Evolutionary conservation across 257 asterid genomes (phyloP), one percentile per base, ranked within the genome.

Genomic region (Nemophila menziesii): DNA sequence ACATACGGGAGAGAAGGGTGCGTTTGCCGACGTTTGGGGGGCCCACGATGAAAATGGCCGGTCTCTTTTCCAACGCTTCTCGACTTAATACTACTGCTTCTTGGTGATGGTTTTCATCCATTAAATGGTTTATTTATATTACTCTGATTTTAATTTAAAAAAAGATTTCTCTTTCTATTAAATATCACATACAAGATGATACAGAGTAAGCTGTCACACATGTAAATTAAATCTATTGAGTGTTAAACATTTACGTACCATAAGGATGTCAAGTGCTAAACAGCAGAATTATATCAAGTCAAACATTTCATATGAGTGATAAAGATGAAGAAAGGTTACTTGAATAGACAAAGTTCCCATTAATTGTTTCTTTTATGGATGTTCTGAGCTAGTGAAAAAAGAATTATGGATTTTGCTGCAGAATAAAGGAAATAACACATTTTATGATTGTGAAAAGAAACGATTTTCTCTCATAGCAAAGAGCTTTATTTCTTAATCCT

Each of bases 11-110:
- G 51, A 89, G 63, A 40, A 89, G 75, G 45, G 93, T 70, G 24
- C 95, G 79, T 76, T 89, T 89, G 8, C 97, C 97, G 20, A 89
- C 94, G 40, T 66, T 72, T 14, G 86, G 85, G 48, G 97, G 59
- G 56, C 95, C 95, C 52, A 89, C 60, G 6, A 84, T 39, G 37
- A 84, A 16, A 49, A 84, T 65, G 16, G 83, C 92, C 3, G 94
- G 94, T 41, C 86, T 73, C 61, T 75, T 80, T 73, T 72, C 77
- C 8, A 89, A 43, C 46, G 66, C 49, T 37, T 74, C 79, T 24
- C 65, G 56, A 58, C 72, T 77, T 9, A 24, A 9, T 24, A 9
- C 9, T 4, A 9, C 33, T 4, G 33, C 33, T 4, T 24, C 9
- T 24, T 24, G 33, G 6, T 24, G 33, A 4, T 24, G n/a, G n/a